phyloP scores from a whole-genome alignment of 1,139 yeast genomes.

The Pichia sp. region DNA sequence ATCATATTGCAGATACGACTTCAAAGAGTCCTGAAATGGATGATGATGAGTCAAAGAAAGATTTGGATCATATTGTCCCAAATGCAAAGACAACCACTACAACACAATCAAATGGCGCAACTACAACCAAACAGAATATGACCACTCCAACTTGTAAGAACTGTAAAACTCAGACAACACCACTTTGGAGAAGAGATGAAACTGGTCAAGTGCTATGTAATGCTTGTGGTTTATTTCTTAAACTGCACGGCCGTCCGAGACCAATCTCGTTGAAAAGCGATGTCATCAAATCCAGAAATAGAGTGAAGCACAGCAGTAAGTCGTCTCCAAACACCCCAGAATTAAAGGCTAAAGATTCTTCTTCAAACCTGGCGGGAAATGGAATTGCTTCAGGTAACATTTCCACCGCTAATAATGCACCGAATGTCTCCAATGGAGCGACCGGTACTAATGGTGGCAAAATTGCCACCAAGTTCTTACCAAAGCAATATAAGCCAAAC shows the following conservation, averaged over 20 bases:
- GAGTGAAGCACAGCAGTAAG: conserved; percentile 43
- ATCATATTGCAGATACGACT: too few relatives aligned
- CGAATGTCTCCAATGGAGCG: conserved; percentile 8
- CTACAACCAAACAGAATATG: conserved; percentile 38
- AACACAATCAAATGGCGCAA: conserved; percentile 33
- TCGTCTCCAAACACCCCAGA: conserved; percentile 29
- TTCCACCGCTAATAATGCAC: background rate
- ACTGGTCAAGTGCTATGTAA: conserved; percentile 89
- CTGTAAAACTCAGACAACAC: conserved; percentile 89
- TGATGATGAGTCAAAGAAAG: conserved; percentile 8
- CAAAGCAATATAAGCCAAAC: conserved; percentile 29
- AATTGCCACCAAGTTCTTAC: conserved; percentile 24
- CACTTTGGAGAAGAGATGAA: conserved; percentile 92
- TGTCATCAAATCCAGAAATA: conserved; percentile 82
- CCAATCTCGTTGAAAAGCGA: conserved; percentile 89
- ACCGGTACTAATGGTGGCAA: conserved; percentile 3
- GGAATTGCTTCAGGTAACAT: background rate
- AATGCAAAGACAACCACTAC: conserved; percentile 42
- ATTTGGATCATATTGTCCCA: conserved; percentile 33
- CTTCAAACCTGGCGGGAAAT: too few relatives aligned
- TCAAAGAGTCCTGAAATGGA: background rate
- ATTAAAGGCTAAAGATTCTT: conserved; percentile 28
- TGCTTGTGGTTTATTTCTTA: conserved; percentile 89
- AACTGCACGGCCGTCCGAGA: conserved; percentile 86
- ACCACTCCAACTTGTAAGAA: conserved; percentile 76